phyloP scores from a whole-genome alignment of 148 eudicot species.

The Vaccinium darrowii region DNA sequence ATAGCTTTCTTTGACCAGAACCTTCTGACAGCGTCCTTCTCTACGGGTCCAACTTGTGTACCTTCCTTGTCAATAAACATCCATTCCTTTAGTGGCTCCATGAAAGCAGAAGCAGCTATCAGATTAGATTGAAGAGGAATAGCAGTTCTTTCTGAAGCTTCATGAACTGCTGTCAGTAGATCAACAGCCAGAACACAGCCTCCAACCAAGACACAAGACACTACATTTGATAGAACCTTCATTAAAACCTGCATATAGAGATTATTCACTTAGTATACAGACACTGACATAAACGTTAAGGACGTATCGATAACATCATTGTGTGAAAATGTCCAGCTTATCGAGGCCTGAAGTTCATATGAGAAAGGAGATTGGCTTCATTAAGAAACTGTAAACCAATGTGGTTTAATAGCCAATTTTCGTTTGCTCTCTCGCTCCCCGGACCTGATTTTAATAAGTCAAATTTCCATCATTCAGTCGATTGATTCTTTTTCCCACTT shows the following conservation, averaged over 20 bases:
- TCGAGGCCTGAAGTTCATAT: neutral
- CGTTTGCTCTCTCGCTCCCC: neutral
- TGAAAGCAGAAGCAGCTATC: slow-evolving; percentile 97
- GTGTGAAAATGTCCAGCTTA: neutral
- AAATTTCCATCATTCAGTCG: neutral
- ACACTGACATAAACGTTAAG: neutral
- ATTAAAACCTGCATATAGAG: slow-evolving; percentile 69
- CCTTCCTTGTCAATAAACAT: slow-evolving; percentile 79
- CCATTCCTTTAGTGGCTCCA: slow-evolving; percentile 99
- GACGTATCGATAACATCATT: neutral
- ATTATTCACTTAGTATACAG: neutral
- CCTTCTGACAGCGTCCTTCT: slow-evolving; percentile 95
- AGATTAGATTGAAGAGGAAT: slow-evolving; percentile 96
- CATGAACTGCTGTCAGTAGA: slow-evolving; percentile 82
- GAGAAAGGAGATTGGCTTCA: neutral
- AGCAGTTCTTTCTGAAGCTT: slow-evolving; percentile 96
- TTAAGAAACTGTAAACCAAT: neutral
- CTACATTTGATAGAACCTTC: slow-evolving; percentile 86
- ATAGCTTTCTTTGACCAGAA: slow-evolving; percentile 83
- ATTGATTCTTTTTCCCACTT: neutral
- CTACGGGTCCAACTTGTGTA: slow-evolving; percentile 86
- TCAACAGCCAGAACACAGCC: slow-evolving; percentile 98
- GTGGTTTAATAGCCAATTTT: neutral
- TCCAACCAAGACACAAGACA: slow-evolving; percentile 94
- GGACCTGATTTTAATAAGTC: neutral